Evolutionary conservation across 1,284 basidiomycete species (phyloP).

Genomic region (Fomitiporia mediterranea): DNA sequence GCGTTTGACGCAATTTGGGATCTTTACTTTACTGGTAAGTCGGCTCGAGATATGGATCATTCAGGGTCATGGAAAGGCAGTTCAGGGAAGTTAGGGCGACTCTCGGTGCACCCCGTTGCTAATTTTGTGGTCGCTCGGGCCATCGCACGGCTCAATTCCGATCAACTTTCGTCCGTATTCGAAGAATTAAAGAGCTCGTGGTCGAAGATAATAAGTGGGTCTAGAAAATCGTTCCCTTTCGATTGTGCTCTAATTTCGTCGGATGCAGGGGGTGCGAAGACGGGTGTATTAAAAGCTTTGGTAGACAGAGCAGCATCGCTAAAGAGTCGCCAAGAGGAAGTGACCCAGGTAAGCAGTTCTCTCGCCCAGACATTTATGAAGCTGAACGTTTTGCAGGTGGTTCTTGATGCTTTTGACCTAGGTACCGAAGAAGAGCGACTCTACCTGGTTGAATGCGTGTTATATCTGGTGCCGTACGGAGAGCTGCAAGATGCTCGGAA

Average conservation of each 20-base stretch:
- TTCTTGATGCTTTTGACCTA: constrained; percentile 59
- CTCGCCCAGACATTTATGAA: constrained; percentile 2
- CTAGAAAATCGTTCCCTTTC: constrained; percentile 24
- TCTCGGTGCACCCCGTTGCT: constrained; percentile 82
- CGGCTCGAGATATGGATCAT: constrained; percentile 1
- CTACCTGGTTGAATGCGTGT: constrained; percentile 44
- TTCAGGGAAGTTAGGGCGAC: constrained; percentile 54
- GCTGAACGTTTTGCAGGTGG: constrained; percentile 38
- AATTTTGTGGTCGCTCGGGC: constrained; percentile 88
- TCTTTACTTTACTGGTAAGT: constrained; percentile 57
- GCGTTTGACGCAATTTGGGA: constrained; percentile 71
- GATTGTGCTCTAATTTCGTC: constrained; percentile 1
- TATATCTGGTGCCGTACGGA: constrained; percentile 42
- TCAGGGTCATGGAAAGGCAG: not conserved
- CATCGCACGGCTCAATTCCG: constrained; percentile 51
- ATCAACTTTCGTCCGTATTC: constrained; percentile 56
- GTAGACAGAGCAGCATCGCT: constrained; percentile 62
- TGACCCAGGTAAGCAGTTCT: constrained; percentile 30
- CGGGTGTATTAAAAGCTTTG: constrained; percentile 65
- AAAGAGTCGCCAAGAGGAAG: constrained; percentile 30
- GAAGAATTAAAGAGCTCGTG: constrained; percentile 52
- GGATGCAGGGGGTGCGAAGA: constrained; percentile 48
- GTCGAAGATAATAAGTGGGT: constrained; percentile 51
- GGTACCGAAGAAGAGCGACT: constrained; percentile 33
- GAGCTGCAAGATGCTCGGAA: constrained; percentile 24